Conservation (phyloP, 2,329 filamentous ascomycete genomes). For the Botryotinia globosa region DNA sequence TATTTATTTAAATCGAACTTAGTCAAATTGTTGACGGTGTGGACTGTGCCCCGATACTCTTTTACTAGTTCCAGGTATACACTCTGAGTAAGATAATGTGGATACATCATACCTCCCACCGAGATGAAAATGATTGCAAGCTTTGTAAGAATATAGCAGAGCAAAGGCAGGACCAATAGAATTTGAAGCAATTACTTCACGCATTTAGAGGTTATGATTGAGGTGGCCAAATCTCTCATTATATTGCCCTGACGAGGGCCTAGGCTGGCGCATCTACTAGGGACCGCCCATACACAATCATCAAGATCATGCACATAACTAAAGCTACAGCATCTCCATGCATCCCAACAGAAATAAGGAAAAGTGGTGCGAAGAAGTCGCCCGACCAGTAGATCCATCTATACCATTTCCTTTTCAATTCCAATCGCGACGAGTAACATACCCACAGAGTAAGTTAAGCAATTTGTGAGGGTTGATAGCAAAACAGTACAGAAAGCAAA, state of each 20-base stretch:
- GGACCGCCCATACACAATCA: conserved; percentile 34
- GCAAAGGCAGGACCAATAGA: background rate
- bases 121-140: background rate
- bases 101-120: background rate
- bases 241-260: conserved; percentile 36
- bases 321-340: conserved; percentile 37
- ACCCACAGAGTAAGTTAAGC: conserved; percentile 26
- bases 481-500: conserved; percentile 32
- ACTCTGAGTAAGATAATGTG: background rate
- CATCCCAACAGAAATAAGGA: conserved; percentile 39
- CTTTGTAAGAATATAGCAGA: background rate
- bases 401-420: conserved; percentile 19
- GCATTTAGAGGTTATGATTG: conserved; percentile 19
- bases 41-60: too few species aligned
- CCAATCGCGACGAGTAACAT: conserved; percentile 10
- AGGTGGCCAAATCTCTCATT: conserved; percentile 42
- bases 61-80: background rate
- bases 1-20: too few species aligned
- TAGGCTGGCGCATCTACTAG: conserved; percentile 36
- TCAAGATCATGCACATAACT: conserved; percentile 38
- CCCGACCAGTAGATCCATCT: conserved; percentile 33
- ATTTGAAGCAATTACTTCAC: background rate
- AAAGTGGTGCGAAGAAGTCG: conserved; percentile 37
- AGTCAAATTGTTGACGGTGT: too few species aligned
- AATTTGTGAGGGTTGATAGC: conserved; percentile 12